Percentiles rank a stretch among this genome's conserved stretches.
Evolutionary conservation across 2,329 filamentous ascomycete genomes (phyloP).

Genomic region (Zelopaecilomyces penicillatus): DNA sequence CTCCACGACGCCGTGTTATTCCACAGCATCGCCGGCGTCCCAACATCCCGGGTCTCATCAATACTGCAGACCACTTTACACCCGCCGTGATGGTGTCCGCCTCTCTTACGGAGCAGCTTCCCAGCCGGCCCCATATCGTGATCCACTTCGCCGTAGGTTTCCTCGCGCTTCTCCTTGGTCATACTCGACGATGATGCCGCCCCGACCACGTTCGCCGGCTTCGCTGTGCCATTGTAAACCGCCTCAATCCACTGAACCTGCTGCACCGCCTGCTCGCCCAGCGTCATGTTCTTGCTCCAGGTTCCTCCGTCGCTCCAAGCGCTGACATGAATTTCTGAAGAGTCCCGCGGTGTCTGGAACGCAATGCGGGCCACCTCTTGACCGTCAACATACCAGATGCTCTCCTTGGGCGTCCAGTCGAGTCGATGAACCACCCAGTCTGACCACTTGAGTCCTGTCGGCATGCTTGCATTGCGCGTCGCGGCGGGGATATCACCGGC

Average conservation of each 20-base stretch:
- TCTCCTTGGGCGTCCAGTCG: conserved; percentile 48
- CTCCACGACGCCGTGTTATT: conserved; percentile 13
- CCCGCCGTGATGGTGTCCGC: conserved; percentile 1
- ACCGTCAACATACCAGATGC: conserved; percentile 49
- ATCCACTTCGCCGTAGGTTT: not conserved
- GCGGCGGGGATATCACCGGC: conserved; percentile 37
- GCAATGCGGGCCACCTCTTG: conserved; percentile 41
- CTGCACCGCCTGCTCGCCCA: conserved; percentile 40
- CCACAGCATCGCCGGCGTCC: conserved; percentile 16
- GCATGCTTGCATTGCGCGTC: conserved; percentile 39
- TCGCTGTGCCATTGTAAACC: conserved; percentile 39
- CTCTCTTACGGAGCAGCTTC: conserved; percentile 28
- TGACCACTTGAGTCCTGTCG: conserved; percentile 37
- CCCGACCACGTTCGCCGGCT: too few species aligned
- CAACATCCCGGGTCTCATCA: conserved; percentile 22
- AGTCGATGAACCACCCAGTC: conserved; percentile 52
- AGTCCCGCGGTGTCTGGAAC: conserved; percentile 46
- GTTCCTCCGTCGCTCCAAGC: conserved; percentile 53
- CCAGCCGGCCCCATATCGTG: conserved; percentile 15
- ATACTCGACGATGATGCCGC: too few species aligned
- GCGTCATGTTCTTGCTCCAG: conserved; percentile 52
- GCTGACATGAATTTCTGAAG: conserved; percentile 47
- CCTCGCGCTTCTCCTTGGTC: too few species aligned
- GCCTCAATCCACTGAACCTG: conserved; percentile 57
- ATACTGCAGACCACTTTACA: conserved; percentile 26